A percentile compares a stretch with the other conserved stretches of the same genome.
Evolutionary conservation across 345 rosid species (phyloP).

Genomic region (Gossypium stocksii): DNA sequence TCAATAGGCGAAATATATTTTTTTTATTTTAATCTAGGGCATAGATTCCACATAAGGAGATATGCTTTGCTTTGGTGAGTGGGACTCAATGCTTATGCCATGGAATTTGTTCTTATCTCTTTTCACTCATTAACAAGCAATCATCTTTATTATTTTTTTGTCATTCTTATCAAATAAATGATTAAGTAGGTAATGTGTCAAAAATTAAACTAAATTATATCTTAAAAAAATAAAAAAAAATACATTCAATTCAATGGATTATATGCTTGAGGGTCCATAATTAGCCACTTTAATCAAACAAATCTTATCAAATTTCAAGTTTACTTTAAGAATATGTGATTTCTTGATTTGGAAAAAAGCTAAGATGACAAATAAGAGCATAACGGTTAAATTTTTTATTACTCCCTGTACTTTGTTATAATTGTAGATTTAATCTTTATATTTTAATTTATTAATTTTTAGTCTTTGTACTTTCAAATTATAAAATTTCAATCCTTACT

Average conservation of each 20-base stretch:
- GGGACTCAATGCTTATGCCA: no score
- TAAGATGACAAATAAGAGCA: no score
- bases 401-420: no score
- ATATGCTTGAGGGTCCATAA: neutral
- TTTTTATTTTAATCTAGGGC: no score
- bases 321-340: neutral
- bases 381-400: no score
- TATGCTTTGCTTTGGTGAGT: neutral
- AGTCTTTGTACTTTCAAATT: no score
- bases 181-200: neutral
- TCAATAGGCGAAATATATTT: accelerated
- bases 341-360: no score
- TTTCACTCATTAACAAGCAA: neutral
- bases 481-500: no score
- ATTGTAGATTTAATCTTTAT: no score
- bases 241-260: neutral
- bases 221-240: no score
- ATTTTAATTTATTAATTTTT: no score
- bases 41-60: neutral
- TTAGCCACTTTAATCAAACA: neutral
- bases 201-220: neutral
- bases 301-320: neutral
- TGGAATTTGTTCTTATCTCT: constrained; percentile 3
- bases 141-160: neutral
- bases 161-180: neutral